A percentile compares a stretch with the other conserved stretches of the same genome.
These are phyloP conservation scores for Calocera viscosa DNA, from an alignment of 768 basidiomycete genomes.

Conservation along the genomic window DNA sequence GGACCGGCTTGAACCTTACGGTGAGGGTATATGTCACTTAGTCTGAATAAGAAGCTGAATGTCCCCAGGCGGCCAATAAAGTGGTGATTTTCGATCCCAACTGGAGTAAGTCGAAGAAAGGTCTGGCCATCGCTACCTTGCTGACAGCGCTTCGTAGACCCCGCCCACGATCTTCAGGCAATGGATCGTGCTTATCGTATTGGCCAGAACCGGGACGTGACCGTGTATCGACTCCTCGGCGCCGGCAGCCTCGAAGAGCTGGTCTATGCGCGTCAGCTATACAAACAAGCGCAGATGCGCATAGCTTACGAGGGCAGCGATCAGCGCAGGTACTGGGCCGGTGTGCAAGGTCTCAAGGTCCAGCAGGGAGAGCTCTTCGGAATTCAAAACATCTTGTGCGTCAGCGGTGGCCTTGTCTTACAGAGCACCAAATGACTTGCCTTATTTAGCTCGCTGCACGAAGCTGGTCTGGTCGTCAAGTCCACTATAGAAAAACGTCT, in stretches of 20 bases:
- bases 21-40: conserved; percentile 31
- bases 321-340: conserved; percentile 70
- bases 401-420: background rate
- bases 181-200: conserved; percentile 82
- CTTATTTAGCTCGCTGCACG: background rate
- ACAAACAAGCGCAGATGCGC: conserved; percentile 90
- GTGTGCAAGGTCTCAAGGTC: conserved; percentile 62
- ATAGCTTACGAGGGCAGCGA: conserved; percentile 75
- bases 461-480: conserved; percentile 2
- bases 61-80: conserved; percentile 8
- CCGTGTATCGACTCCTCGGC: conserved; percentile 69
- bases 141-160: conserved; percentile 43
- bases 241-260: conserved; percentile 71
- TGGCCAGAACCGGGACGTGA: conserved; percentile 75
- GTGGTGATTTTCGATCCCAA: conserved; percentile 48
- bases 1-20: conserved; percentile 84
- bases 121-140: background rate
- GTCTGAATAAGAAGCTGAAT: too few species aligned
- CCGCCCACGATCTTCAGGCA: conserved; percentile 86
- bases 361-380: conserved; percentile 79
- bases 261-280: conserved; percentile 79
- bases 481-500: background rate
- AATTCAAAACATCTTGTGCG: conserved; percentile 61
- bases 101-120: conserved; percentile 59
- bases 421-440: background rate